These are phyloP conservation scores for Tetrastigma voinierianum DNA, from an alignment of 164 flowering plant genomes.

Conservation along the genomic window DNA sequence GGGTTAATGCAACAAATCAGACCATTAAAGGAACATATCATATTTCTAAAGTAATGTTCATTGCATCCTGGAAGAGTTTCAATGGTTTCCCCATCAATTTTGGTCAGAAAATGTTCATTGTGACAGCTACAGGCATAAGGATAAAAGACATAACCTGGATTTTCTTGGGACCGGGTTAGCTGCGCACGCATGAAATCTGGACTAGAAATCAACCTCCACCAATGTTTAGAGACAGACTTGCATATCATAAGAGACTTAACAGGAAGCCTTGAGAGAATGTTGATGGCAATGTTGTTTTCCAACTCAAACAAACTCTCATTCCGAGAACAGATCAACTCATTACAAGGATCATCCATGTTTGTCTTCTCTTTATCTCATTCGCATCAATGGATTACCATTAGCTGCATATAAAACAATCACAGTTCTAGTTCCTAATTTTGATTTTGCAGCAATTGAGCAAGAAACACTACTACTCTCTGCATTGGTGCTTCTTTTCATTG, in stretches of 20 bases:
- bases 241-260: conserved; percentile 1
- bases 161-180: conserved; percentile 7
- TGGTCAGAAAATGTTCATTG: not conserved
- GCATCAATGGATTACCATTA: not conserved
- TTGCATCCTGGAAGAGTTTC: not conserved
- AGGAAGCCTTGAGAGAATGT: conserved; percentile 15
- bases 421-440: too few relatives aligned
- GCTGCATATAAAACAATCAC: too few relatives aligned
- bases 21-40: conserved; percentile 15
- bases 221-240: conserved; percentile 6
- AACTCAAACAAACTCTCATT: not conserved
- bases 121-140: not conserved
- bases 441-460: not conserved
- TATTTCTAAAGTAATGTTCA: not conserved
- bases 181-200: conserved; percentile 3
- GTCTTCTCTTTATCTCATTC: not conserved
- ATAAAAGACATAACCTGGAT: conserved; percentile 5
- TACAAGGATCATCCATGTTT: not conserved
- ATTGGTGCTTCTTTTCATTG: too few relatives aligned
- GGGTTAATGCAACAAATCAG: conserved; percentile 12
- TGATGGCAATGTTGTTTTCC: conserved; percentile 1
- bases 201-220: conserved; percentile 3
- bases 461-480: too few relatives aligned
- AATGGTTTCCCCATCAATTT: too few relatives aligned
- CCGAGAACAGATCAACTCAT: not conserved